Base-by-base conservation (phyloP, 495 filamentous ascomycete genomes). In the Lichenothelia convexa region DNA sequence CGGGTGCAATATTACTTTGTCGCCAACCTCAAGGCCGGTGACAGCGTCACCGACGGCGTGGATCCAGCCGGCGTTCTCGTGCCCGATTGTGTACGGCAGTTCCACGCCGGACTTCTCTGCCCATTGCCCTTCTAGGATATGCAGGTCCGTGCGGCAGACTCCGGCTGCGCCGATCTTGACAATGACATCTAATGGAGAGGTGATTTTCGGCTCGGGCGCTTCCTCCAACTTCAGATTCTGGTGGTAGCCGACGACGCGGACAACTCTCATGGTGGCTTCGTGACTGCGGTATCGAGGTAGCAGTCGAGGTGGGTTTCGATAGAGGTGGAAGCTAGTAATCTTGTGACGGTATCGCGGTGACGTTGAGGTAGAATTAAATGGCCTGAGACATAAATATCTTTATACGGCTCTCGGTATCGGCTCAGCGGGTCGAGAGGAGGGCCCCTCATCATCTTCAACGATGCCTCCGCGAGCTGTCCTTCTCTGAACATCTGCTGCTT, bases 161-260 rank as follows among this genome's bases (percentile, higher is more conserved):
- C 37, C 37, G 5, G 37, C 37, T 4, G 37, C 37, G 5, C 37
- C 37, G 35, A 40, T 40, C 37, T 40, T 40, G 37, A 40, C 37
- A 22, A 40, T 40, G 4, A 40, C 37, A 21, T 40, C 37, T 4
- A 40, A 18, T 5, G 37, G 32, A 20, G 29, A 17, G 4, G 5
- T 21, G 13, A 38, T 22, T 31, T 39, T 40, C 11, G 37, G 37
- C 31, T 40, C 34, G 29, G 33, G 34, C 5, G 31, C 37, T 20
- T 40, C 37, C 12, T 20, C 37, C 11, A 40, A 5, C 31, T 40
- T 21, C 12, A 40, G 37, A 21, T 40, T 40, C 37, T 40, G 13
- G 18, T 40, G 33, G 31, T 40, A 40, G 12, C 37, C 37, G 15
- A 40, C 37, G 5, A 40, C 37, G 32, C 18, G 6, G 17, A 40